Base-by-base conservation (phyloP, 768 basidiomycete genomes). In the Boletales sp. region DNA sequence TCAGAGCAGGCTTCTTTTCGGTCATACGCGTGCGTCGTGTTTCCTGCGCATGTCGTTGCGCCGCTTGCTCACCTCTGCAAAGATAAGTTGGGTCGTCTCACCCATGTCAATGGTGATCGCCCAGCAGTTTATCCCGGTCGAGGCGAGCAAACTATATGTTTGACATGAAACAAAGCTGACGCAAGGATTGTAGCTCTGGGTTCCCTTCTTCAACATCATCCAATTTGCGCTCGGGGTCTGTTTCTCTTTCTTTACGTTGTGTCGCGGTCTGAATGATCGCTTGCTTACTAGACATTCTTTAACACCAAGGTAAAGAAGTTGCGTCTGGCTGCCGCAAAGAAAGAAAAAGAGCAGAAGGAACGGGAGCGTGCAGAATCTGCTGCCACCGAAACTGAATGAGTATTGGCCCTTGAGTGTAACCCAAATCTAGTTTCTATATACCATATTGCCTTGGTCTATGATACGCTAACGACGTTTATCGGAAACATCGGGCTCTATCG, bases 71-170 rank as follows among this genome's bases (percentile, higher is more conserved):
- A 12, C 32, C n/a, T 45, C 36, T 17, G 1, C 42, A 60, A 47
- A 92, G 90, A 77, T 91, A 48, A 83, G 82, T 19, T 92, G 88
- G 90, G 69, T 87, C 32, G 80, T 86, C 28, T 87, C 86, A 12
- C 92, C 92, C 18, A 55, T 87, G 43, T 80, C 87, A 6, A 74
- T 90, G 69, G 69, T 80, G 8, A 70, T 90, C 57, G 92, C 92
- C 7, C 91, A 93, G 66, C 83, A 74, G 52, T 90, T 86, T 65
- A 69, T 94, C 38, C 81, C 92, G 12, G 75, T 86, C 18, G 86
- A 91, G 66, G 87, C 87, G 54, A 49, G 78, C 49, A 12, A 18
- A 59, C 19, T 19, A 34, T 31, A 8, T 38, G 41, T 15, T 31
- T 35, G 33, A 44, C 35, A 19, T 9, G 7, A 25, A 44, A 33